phyloP scores from a whole-genome alignment of 225 moss, liverwort and hornwort genomes.

The Pleurozium schreberi region DNA sequence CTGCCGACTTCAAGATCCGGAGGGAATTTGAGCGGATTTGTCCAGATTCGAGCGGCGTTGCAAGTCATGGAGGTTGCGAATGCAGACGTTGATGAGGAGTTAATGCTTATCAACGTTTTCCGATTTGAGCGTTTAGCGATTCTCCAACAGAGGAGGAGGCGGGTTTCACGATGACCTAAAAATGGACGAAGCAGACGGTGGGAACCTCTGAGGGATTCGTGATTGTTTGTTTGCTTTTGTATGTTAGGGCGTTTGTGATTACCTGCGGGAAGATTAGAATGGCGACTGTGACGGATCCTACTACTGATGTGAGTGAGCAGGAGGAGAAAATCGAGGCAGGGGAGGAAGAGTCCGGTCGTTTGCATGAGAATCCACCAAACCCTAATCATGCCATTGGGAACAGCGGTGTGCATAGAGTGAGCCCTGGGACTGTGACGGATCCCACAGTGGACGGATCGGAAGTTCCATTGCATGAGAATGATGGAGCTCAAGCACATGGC shows the following conservation, averaged over 20 bases:
- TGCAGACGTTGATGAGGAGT: neutral
- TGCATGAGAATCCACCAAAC: neutral
- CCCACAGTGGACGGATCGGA: neutral
- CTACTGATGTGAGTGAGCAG: neutral
- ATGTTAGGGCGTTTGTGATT: neutral
- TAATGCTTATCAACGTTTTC: neutral
- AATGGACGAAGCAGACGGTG: neutral
- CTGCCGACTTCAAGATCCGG: neutral
- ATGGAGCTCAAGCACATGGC: neutral
- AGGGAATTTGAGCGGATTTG: neutral
- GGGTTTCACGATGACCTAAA: neutral
- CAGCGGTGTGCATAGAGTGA: neutral
- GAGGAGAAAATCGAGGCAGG: neutral
- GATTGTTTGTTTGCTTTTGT: neutral
- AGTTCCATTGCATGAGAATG: neutral
- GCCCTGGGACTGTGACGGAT: neutral
- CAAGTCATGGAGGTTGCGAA: conserved; percentile 5
- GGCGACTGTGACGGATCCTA: neutral
- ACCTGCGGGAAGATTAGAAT: neutral
- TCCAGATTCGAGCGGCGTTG: neutral
- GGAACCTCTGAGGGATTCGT: neutral
- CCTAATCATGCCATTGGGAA: neutral
- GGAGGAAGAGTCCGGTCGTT: neutral
- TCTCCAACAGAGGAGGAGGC: neutral
- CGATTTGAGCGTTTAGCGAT: neutral